Percentiles rank a stretch among this genome's conserved stretches.
Conservation (phyloP, 768 basidiomycete species). For the Pilatotrama ljubarskyi region DNA sequence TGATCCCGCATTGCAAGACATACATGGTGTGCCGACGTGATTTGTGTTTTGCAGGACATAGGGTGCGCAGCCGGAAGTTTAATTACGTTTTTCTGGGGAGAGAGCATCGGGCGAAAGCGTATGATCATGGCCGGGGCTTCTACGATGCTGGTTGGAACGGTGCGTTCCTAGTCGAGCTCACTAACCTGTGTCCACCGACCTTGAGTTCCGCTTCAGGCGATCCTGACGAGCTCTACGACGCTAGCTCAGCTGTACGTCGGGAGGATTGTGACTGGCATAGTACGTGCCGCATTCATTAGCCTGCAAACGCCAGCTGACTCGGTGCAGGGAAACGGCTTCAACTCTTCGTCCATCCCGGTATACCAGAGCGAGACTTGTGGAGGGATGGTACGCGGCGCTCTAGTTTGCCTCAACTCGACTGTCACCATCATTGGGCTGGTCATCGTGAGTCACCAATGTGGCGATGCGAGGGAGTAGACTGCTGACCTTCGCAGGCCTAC, state of each 20-base stretch:
- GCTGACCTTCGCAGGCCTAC: slow-evolving; percentile 31
- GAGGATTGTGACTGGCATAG: slow-evolving; percentile 40
- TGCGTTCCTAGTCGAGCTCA: slow-evolving; percentile 15
- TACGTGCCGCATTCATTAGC: slow-evolving; percentile 16
- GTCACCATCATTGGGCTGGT: slow-evolving; percentile 42
- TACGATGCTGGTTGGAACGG: slow-evolving; percentile 42
- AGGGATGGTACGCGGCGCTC: slow-evolving; percentile 37
- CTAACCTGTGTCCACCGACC: not conserved
- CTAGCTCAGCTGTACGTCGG: slow-evolving; percentile 40
- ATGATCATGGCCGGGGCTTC: slow-evolving; percentile 41
- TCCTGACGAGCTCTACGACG: slow-evolving; percentile 42
- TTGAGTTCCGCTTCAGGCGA: slow-evolving; percentile 27
- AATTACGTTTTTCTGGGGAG: slow-evolving; percentile 41
- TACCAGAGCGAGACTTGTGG: slow-evolving; percentile 43
- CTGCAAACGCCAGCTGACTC: not conserved
- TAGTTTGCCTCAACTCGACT: slow-evolving; percentile 40
- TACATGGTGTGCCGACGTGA: too few species aligned
- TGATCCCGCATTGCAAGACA: too few species aligned
- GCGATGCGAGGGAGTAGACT: not conserved
- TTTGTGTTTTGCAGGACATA: slow-evolving; percentile 39
- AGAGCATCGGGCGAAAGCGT: slow-evolving; percentile 38
- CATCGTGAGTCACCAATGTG: slow-evolving; percentile 31
- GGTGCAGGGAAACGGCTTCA: slow-evolving; percentile 41
- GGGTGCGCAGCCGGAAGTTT: slow-evolving; percentile 41
- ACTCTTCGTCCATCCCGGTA: slow-evolving; percentile 42